Evolutionary conservation across 192 early-diverging fungal species (phyloP).

Genomic region (Glomus cerebriforme): DNA sequence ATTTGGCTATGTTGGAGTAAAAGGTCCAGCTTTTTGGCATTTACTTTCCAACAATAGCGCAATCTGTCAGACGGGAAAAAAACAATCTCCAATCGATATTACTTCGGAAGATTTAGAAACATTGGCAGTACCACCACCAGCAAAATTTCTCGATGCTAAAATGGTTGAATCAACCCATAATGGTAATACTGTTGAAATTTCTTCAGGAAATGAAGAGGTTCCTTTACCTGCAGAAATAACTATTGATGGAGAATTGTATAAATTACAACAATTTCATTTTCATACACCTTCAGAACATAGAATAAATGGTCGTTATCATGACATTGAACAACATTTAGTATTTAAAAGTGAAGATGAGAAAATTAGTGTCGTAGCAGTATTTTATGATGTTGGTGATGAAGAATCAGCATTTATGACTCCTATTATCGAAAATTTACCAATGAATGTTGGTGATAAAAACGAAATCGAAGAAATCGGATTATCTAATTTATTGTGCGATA

Average conservation of each 20-base stretch:
- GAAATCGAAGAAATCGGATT: background rate
- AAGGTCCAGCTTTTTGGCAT: background rate
- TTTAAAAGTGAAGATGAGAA: slow-evolving; percentile 42
- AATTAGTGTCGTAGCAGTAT: slow-evolving; percentile 51
- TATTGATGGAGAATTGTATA: slow-evolving; percentile 40
- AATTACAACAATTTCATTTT: slow-evolving; percentile 60
- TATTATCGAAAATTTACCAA: background rate
- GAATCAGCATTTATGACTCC: slow-evolving; percentile 40
- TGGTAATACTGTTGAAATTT: slow-evolving; percentile 49
- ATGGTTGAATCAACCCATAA: slow-evolving; percentile 38
- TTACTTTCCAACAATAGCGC: background rate
- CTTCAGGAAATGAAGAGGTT: slow-evolving; percentile 12
- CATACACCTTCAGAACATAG: slow-evolving; percentile 66
- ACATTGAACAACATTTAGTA: slow-evolving; percentile 57
- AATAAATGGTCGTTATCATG: slow-evolving; percentile 37
- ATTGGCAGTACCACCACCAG: background rate
- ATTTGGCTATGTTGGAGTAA: background rate
- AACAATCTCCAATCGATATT: slow-evolving; percentile 60
- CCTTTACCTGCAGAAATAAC: slow-evolving; percentile 22
- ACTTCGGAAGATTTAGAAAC: slow-evolving; percentile 9
- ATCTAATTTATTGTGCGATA: background rate
- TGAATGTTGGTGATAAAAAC: background rate
- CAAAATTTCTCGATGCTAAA: slow-evolving; percentile 15
- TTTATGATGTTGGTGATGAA: slow-evolving; percentile 45
- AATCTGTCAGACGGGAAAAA: slow-evolving; percentile 38